These are phyloP conservation scores for Xerophyta viscosa DNA, from an alignment of 106 monocot genomes.

Conservation along the genomic window DNA sequence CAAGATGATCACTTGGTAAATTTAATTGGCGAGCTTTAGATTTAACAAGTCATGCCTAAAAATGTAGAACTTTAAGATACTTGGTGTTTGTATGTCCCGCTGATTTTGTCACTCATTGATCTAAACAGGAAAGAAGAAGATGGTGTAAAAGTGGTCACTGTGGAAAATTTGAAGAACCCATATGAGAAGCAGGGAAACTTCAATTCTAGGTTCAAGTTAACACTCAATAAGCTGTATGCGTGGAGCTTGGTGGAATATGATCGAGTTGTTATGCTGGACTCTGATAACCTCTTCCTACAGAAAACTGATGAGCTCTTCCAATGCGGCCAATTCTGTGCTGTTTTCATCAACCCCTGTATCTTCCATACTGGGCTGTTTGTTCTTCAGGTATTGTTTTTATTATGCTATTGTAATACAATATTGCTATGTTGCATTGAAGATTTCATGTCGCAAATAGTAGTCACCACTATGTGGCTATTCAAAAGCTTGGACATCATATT, in stretches of 20 bases:
- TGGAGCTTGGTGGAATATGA: slow-evolving; percentile 90
- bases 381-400: slow-evolving; percentile 40
- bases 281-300: slow-evolving; percentile 91
- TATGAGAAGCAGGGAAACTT: slow-evolving; percentile 46
- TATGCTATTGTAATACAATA: no score
- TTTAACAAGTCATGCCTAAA: no score
- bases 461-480: no score
- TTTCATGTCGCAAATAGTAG: no score
- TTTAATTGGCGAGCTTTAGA: no score
- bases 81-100: background rate
- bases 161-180: slow-evolving; percentile 45
- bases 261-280: slow-evolving; percentile 93
- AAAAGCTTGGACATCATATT: no score
- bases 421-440: no score
- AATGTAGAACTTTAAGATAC: slow-evolving; percentile 1
- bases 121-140: slow-evolving; percentile 32
- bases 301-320: slow-evolving; percentile 93
- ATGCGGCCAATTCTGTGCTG: slow-evolving; percentile 93
- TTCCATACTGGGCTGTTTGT: slow-evolving; percentile 97
- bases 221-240: slow-evolving; percentile 79
- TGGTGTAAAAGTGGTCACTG: slow-evolving; percentile 33
- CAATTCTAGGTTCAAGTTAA: slow-evolving; percentile 41
- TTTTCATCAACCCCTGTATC: slow-evolving; percentile 94
- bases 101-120: background rate
- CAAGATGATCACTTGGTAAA: no score